Conservation (phyloP, 768 basidiomycete genomes). For the Phlebiopsis flavidoalba region DNA sequence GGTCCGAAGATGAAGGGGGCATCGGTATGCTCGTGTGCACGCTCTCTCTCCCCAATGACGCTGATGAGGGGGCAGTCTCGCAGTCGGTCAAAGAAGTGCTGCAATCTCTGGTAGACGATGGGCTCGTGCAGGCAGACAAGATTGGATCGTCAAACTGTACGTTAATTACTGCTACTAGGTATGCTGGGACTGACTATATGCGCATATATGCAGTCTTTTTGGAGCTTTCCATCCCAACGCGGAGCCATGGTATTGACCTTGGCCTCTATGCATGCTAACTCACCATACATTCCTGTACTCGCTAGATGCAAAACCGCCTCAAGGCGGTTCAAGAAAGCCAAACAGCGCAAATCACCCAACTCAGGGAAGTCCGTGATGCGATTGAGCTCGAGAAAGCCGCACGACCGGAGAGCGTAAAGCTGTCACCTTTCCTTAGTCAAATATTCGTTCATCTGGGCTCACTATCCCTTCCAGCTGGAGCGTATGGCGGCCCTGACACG, state of each 20-base stretch:
- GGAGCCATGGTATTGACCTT: constrained; percentile 61
- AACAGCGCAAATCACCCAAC: constrained; percentile 37
- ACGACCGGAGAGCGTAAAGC: constrained; percentile 55
- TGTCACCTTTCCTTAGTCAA: background rate
- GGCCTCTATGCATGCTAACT: background rate
- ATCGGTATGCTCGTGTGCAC: constrained; percentile 54
- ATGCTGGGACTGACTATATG: constrained; percentile 4
- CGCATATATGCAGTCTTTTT: constrained; percentile 65
- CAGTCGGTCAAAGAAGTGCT: constrained; percentile 92
- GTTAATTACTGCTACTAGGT: constrained; percentile 24
- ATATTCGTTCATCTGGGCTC: background rate
- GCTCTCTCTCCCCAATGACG: background rate
- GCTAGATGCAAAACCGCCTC: constrained; percentile 54
- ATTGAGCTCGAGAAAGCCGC: constrained; percentile 48
- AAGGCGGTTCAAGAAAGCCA: constrained; percentile 44
- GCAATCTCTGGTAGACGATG: constrained; percentile 82
- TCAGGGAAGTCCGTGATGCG: constrained; percentile 40
- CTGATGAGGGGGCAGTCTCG: constrained; percentile 46
- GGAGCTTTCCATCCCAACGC: constrained; percentile 91
- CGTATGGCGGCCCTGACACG: constrained; percentile 49
- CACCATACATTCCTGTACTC: background rate
- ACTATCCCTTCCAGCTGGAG: constrained; percentile 40
- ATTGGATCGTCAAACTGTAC: constrained; percentile 92
- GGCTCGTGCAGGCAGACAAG: constrained; percentile 83
- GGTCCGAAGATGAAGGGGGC: constrained; percentile 89